Conservation (phyloP, 2,329 filamentous ascomycete species). For the Trichoderma asperellum region DNA sequence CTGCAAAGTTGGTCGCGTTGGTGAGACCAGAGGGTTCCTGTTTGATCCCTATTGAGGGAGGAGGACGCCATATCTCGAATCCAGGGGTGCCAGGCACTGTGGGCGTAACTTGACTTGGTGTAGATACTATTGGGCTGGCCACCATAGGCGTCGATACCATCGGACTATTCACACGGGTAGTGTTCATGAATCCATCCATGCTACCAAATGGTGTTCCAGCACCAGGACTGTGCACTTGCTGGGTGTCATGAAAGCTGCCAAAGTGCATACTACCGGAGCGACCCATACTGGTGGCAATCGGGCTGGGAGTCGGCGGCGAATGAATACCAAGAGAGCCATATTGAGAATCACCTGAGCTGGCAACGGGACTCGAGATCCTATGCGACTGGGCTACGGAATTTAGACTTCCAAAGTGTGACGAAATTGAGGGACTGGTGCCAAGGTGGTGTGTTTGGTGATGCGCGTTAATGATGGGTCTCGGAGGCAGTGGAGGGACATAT, state of each 20-base stretch:
- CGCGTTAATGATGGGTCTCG: constrained; percentile 40
- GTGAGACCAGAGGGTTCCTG: constrained; percentile 35
- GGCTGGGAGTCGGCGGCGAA: constrained; percentile 40
- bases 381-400: constrained; percentile 35
- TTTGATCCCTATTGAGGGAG: constrained; percentile 36
- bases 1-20: constrained; percentile 33
- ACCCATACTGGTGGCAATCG: constrained; percentile 35
- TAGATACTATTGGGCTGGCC: constrained; percentile 34
- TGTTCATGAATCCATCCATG: constrained; percentile 42
- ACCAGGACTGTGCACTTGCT: constrained; percentile 38
- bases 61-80: constrained; percentile 46
- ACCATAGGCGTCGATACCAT: constrained; percentile 35
- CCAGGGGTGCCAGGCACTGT: constrained; percentile 43
- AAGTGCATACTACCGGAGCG: constrained; percentile 40
- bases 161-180: constrained; percentile 37
- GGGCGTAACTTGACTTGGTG: constrained; percentile 30
- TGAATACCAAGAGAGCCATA: constrained; percentile 40
- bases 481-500: constrained; percentile 43
- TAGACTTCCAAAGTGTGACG: constrained; percentile 42
- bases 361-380: constrained; percentile 41
- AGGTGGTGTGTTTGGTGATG: constrained; percentile 38
- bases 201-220: constrained; percentile 39
- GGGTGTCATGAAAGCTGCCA: constrained; percentile 41
- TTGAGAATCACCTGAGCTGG: constrained; percentile 40
- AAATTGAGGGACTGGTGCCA: constrained; percentile 35